Evolutionary conservation across 2,329 filamentous ascomycete genomes (phyloP).

Genomic region (Penicillium palitans): DNA sequence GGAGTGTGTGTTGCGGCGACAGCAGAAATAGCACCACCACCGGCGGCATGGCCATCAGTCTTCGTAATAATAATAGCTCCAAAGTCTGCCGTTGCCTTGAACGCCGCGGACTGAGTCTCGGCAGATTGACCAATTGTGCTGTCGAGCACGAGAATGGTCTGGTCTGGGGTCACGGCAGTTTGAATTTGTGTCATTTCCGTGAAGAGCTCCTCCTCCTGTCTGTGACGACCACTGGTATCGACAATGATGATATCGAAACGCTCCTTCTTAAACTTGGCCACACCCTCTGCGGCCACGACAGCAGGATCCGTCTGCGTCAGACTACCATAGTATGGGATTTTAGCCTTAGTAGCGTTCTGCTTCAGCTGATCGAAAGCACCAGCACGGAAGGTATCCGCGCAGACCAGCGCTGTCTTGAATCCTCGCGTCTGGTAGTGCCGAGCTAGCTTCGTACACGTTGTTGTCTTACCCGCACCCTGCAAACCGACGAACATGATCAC

Average conservation of each 20-base stretch:
- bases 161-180: conserved; percentile 81
- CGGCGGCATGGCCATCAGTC: conserved; percentile 91
- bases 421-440: conserved; percentile 91
- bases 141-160: conserved; percentile 98
- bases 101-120: conserved; percentile 89
- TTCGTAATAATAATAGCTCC: conserved; percentile 99
- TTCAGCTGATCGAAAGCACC: conserved; percentile 98
- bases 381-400: conserved; percentile 96
- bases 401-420: conserved; percentile 90
- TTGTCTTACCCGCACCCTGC: conserved; percentile 97
- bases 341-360: conserved; percentile 97
- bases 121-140: conserved; percentile 95
- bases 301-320: conserved; percentile 95
- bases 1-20: conserved; percentile 95
- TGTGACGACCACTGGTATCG: conserved; percentile 91
- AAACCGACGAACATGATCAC: conserved; percentile 99
- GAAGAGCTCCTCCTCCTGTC: conserved; percentile 92
- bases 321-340: conserved; percentile 97
- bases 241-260: conserved; percentile 98
- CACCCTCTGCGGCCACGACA: conserved; percentile 88
- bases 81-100: conserved; percentile 96
- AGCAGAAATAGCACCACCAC: conserved; percentile 95
- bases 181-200: conserved; percentile 98
- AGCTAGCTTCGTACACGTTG: conserved; percentile 95
- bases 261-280: conserved; percentile 99